Conservation (phyloP, 352 stramenopile genomes). For the Nothophytophthora sp. region DNA sequence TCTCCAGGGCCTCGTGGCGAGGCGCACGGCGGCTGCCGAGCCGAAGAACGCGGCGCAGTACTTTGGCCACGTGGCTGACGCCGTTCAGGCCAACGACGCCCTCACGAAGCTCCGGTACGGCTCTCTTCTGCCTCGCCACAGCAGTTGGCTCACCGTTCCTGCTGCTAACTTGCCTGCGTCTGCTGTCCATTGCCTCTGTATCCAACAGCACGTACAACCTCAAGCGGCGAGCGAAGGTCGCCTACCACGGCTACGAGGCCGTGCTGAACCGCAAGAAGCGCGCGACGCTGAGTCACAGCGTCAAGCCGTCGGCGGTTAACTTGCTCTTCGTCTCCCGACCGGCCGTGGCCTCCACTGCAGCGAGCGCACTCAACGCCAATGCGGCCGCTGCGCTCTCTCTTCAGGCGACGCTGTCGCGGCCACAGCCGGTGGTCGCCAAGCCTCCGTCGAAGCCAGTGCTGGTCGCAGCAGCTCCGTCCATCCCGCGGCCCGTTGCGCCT, state of each 20-base stretch:
- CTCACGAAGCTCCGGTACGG: constrained; percentile 53
- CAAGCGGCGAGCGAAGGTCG: constrained; percentile 62
- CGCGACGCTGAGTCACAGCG: constrained; percentile 13
- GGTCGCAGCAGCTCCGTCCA: constrained; percentile 12
- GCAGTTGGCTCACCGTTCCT: constrained; percentile 1
- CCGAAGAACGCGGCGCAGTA: constrained; percentile 66
- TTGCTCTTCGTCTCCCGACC: constrained; percentile 28
- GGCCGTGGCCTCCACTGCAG: constrained; percentile 8
- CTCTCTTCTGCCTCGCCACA: neutral
- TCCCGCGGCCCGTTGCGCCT: constrained; percentile 3
- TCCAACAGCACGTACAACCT: constrained; percentile 70
- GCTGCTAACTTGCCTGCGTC: constrained; percentile 11
- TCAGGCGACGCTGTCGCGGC: constrained; percentile 31
- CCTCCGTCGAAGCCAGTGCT: constrained; percentile 24
- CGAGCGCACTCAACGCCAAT: constrained; percentile 19
- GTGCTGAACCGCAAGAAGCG: constrained; percentile 81
- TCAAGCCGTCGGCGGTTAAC: constrained; percentile 25
- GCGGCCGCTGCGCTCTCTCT: constrained; percentile 29
- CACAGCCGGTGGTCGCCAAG: constrained; percentile 30
- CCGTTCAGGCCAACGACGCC: constrained; percentile 52
- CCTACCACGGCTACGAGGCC: constrained; percentile 69
- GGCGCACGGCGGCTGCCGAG: constrained; percentile 49
- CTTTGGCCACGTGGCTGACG: constrained; percentile 70
- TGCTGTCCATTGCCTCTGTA: neutral
- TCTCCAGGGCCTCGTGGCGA: constrained; percentile 64